A percentile compares a stretch with the other conserved stretches of the same genome.
These are phyloP conservation scores for Wickerhamomyces strasburgensis DNA, from an alignment of 805 yeast genomes.

Conservation along the genomic window DNA sequence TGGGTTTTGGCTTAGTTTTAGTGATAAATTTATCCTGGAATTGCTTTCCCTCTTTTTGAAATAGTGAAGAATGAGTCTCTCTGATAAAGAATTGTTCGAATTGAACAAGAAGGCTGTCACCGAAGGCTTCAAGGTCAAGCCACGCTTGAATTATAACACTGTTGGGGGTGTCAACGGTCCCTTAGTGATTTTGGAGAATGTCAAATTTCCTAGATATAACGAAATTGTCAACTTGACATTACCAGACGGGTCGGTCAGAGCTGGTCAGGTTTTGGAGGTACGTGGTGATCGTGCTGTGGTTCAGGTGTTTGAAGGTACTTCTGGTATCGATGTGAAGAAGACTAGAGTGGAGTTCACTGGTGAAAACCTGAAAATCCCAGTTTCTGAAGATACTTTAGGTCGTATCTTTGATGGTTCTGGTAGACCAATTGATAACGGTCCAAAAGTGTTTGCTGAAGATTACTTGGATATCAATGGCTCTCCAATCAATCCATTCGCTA, in stretches of 20 bases:
- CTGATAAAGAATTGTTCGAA: conserved; percentile 47
- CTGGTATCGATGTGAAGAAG: conserved; percentile 97
- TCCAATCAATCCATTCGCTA: conserved; percentile 96
- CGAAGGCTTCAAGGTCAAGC: conserved; percentile 86
- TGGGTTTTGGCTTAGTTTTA: background rate
- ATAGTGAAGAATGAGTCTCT: conserved; percentile 15
- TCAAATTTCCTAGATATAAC: conserved; percentile 84
- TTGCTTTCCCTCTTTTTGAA: background rate
- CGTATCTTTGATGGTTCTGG: conserved; percentile 99
- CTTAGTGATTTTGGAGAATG: conserved; percentile 82
- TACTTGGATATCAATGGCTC: conserved; percentile 98
- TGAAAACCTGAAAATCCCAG: conserved; percentile 86
- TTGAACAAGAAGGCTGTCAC: conserved; percentile 89
- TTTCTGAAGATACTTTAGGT: conserved; percentile 95
- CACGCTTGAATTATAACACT: conserved; percentile 89
- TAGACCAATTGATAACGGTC: conserved; percentile 97
- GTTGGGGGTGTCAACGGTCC: conserved; percentile 99
- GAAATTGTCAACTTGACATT: conserved; percentile 95
- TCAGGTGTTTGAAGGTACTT: conserved; percentile 98
- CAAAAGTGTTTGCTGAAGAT: conserved; percentile 97
- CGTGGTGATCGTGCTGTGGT: conserved; percentile 96
- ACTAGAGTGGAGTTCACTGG: conserved; percentile 98
- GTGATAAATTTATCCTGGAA: background rate
- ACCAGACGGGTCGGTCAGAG: conserved; percentile 92
- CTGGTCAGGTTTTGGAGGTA: conserved; percentile 98